A percentile compares a stretch with the other conserved stretches of the same genome.
Evolutionary conservation across 2,329 filamentous ascomycete genomes (phyloP).

Genomic region (Aspergillus phoenicis): DNA sequence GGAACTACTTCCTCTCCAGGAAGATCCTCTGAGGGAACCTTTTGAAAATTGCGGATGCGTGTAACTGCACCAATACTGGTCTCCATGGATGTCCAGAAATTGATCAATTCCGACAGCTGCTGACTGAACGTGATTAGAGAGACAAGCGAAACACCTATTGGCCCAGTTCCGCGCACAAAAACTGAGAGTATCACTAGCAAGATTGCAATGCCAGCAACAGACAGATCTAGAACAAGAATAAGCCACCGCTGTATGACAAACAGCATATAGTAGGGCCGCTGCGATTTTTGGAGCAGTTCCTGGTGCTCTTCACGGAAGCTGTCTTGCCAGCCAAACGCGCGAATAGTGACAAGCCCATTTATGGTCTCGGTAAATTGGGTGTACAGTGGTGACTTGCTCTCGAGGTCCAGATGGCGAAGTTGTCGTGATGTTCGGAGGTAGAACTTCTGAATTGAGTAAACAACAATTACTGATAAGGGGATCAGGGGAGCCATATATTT

Average conservation of each 20-base stretch:
- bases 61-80: neutral
- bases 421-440: constrained; percentile 1
- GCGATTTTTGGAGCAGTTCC: neutral
- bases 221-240: neutral
- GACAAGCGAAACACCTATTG: neutral
- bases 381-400: neutral
- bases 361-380: constrained; percentile 1
- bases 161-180: neutral
- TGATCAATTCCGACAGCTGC: constrained; percentile 1
- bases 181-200: neutral
- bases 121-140: neutral
- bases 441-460: neutral
- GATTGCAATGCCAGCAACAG: neutral
- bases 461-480: neutral
- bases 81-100: neutral
- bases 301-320: neutral
- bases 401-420: neutral
- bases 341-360: neutral
- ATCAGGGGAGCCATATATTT: neutral
- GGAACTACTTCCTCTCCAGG: neutral
- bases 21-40: constrained; percentile 1
- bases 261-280: constrained; percentile 1
- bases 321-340: neutral
- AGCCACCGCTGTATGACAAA: constrained; percentile 3
- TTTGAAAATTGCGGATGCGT: neutral